These are phyloP conservation scores for Gaeumannomyces tritici DNA, from an alignment of 2,329 filamentous ascomycete genomes.

Conservation along the genomic window DNA sequence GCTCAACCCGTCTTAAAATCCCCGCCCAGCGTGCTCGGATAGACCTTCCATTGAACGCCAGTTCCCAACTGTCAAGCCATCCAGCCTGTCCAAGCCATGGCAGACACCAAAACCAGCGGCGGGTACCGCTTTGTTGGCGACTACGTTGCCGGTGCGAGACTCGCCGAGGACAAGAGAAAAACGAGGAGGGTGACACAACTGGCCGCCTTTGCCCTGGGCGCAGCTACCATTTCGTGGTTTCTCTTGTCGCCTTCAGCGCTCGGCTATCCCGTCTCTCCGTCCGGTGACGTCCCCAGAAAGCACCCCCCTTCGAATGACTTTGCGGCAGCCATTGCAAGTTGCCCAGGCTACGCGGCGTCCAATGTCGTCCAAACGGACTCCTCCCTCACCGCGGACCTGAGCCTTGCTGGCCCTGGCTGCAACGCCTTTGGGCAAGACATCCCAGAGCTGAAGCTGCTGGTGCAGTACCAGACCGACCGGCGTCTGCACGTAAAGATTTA, in stretches of 20 bases:
- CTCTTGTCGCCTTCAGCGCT: background rate
- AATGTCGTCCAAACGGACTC: constrained; percentile 42
- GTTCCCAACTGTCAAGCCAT: background rate
- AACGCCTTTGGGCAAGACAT: constrained; percentile 74
- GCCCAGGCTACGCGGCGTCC: constrained; percentile 59
- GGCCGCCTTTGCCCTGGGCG: background rate
- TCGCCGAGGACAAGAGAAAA: background rate
- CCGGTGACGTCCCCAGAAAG: background rate
- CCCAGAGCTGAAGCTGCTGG: constrained; percentile 52
- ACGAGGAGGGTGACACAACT: background rate
- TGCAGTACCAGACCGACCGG: constrained; percentile 56
- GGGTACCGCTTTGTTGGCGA: background rate
- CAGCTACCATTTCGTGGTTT: background rate
- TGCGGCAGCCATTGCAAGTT: constrained; percentile 18
- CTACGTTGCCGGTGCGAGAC: too few species aligned
- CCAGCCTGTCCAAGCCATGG: background rate
- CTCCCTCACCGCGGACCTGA: constrained; percentile 60
- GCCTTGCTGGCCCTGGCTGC: constrained; percentile 60
- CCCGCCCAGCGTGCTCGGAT: too few species aligned
- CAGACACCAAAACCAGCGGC: background rate
- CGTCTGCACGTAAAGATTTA: constrained; percentile 62
- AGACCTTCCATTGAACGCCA: background rate
- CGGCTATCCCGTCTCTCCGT: background rate
- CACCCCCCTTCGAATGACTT: background rate
- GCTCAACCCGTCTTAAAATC: background rate